Evolutionary conservation across 805 yeast genomes (phyloP).

Genomic region (Kodamaea nitidulidarum): DNA sequence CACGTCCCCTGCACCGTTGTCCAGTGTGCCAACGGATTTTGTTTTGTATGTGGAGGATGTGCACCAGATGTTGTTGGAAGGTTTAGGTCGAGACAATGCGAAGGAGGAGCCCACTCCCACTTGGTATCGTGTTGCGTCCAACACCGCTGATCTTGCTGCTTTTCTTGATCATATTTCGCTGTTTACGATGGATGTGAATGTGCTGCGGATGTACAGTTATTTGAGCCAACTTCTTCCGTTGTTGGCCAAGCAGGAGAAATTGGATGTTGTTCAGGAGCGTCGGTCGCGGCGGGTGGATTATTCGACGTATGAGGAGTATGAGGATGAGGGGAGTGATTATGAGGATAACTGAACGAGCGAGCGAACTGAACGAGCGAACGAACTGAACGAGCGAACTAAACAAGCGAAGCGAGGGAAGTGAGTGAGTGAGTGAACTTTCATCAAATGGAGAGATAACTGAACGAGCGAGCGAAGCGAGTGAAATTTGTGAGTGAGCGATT

Average conservation of each 20-base stretch:
- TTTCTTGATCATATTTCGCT: slow-evolving; percentile 24
- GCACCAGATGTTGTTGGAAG: slow-evolving; percentile 26
- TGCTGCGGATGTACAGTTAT: slow-evolving; percentile 26
- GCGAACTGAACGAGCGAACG: no score
- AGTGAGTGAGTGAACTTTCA: no score
- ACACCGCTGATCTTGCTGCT: slow-evolving; percentile 21
- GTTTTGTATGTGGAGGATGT: slow-evolving; percentile 42
- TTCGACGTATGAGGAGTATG: background rate
- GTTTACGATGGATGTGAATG: slow-evolving; percentile 23
- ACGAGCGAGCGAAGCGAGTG: no score
- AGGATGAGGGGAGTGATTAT: slow-evolving; percentile 12
- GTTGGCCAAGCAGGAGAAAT: slow-evolving; percentile 22
- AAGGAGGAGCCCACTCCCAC: background rate
- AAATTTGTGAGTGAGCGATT: no score
- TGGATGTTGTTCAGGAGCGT: slow-evolving; percentile 6
- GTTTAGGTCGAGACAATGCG: slow-evolving; percentile 25
- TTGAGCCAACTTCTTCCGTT: slow-evolving; percentile 26
- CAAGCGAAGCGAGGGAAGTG: no score
- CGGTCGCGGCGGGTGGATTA: slow-evolving; percentile 7
- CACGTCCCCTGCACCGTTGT: slow-evolving; percentile 4
- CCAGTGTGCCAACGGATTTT: slow-evolving; percentile 21
- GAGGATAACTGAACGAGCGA: slow-evolving; percentile 10
- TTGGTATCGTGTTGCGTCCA: slow-evolving; percentile 38
- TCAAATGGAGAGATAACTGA: no score
- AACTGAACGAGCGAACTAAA: no score